Conservation (phyloP, 257 asterid species). For the Nicotiana tabacum region DNA sequence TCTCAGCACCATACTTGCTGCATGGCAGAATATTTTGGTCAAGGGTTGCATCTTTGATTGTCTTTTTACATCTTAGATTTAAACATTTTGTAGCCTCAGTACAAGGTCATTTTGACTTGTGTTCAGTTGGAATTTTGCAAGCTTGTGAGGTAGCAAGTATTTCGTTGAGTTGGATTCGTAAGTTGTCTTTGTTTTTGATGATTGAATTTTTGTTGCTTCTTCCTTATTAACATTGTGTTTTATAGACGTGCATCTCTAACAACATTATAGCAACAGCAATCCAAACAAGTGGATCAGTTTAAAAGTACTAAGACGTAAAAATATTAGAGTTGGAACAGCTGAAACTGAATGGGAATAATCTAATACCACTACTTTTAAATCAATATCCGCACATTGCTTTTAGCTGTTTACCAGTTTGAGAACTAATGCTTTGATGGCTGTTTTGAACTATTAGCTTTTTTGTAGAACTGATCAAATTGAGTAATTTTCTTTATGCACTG, state of each 20-base stretch:
- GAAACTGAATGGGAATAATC: background rate
- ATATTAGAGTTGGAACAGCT: background rate
- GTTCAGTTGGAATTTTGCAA: background rate
- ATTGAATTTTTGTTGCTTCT: background rate
- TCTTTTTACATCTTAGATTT: slow-evolving; percentile 1
- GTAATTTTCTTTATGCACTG: background rate
- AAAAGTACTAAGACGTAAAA: background rate
- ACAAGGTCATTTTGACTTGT: background rate
- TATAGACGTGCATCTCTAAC: background rate
- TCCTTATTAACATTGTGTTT: background rate
- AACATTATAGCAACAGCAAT: background rate
- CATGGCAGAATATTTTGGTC: background rate
- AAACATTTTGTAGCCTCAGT: slow-evolving; percentile 9
- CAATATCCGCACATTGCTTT: background rate
- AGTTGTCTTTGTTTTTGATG: background rate
- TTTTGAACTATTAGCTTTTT: too few species aligned
- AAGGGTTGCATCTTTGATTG: slow-evolving; percentile 8
- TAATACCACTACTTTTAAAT: background rate
- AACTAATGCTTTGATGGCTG: background rate
- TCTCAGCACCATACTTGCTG: background rate
- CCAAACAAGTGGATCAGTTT: background rate
- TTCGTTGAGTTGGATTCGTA: background rate
- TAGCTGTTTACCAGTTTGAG: background rate
- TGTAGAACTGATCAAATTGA: background rate
- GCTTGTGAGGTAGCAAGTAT: background rate